Evolutionary conservation across 2,329 filamentous ascomycete species (phyloP), one percentile per base, ranked within the genome.

Genomic region (Diaporthe sp.): DNA sequence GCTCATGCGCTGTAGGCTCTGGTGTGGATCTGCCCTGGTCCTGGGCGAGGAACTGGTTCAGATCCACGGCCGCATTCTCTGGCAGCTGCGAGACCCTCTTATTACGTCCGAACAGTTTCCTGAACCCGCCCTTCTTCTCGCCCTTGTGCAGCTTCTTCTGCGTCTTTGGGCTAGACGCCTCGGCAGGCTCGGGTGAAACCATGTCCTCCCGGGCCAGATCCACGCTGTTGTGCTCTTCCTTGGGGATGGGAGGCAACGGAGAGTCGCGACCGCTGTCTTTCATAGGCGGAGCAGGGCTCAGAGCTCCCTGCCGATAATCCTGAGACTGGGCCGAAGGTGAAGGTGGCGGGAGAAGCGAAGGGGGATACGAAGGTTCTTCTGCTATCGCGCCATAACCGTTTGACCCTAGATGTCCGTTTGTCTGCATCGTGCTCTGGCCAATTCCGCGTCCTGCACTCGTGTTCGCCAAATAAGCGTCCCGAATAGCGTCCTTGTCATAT

Each of bases 401-500:
- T n/a, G 80, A 63, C 39, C 76, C 77, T 12, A 75, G 74, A 22
- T 81, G 79, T 32, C 83, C 83, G 35, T 86, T 84, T 25, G 71
- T 75, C 27, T 76, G 73, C 61, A 75, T 75, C 4, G 78, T 80
- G 30, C 80, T 79, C 76, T 81, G 79, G 19, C 82, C 83, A 27
- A 85, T 76, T 17, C 94, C 94, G 74, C 91, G 93, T 30, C 96
- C 95, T 55, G 93, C 92, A 77, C 88, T 91, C 63, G 85, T 86
- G 80, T 97, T 92, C 59, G 91, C 90, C 69, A 98, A 88, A 83
- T 98, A 98, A n/a, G 94, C 92, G 77, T 94, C 92, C 71, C 95
- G 92, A 76, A 97, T 93, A 10, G 93, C 88, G 79, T 97, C 92
- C 84, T 97, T 97, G 84, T 98, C 97, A 81, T 98, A 98, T 79